Conservation (phyloP, 768 basidiomycete species). For the Nidularia pulvinata region DNA sequence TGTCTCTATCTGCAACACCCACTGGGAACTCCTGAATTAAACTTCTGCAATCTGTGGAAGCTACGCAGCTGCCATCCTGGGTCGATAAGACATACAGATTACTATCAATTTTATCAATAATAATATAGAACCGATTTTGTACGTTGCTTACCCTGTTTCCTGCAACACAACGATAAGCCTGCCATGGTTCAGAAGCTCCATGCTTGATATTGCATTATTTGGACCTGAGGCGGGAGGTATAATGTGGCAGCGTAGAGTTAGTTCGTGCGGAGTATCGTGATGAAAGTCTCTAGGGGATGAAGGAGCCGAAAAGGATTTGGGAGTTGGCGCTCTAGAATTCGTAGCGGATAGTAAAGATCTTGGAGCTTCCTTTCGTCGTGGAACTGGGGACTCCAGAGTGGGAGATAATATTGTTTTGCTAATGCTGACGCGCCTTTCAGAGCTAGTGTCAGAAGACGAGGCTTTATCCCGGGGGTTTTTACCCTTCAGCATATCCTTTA, state of each 20-base stretch:
- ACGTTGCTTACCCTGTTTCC: conserved; percentile 57
- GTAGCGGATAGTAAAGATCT: conserved; percentile 45
- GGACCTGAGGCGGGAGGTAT: conserved; percentile 43
- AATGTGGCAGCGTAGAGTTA: conserved; percentile 38
- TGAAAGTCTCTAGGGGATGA: conserved; percentile 28
- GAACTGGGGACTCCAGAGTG: background rate
- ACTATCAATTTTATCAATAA: conserved; percentile 28
- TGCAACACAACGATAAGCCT: conserved; percentile 53
- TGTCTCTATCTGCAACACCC: conserved; percentile 26
- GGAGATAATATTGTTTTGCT: background rate
- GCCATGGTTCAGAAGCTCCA: conserved; percentile 42
- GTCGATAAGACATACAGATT: conserved; percentile 51
- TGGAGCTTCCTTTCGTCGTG: conserved; percentile 29
- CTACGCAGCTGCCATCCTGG: conserved; percentile 41
- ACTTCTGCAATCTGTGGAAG: conserved; percentile 11
- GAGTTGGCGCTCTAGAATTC: conserved; percentile 39
- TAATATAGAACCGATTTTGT: background rate
- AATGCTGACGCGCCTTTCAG: conserved; percentile 5
- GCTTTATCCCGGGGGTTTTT: conserved; percentile 38
- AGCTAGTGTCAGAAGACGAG: conserved; percentile 14
- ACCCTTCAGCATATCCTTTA: conserved; percentile 73
- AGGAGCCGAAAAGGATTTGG: conserved; percentile 36
- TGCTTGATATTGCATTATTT: conserved; percentile 38
- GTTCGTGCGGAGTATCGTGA: conserved; percentile 16
- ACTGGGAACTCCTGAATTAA: conserved; percentile 1